Percentiles rank a stretch among this genome's conserved stretches.
Conservation (phyloP, 176 grass and related monocot species). For the Urochloa ruziziensis region DNA sequence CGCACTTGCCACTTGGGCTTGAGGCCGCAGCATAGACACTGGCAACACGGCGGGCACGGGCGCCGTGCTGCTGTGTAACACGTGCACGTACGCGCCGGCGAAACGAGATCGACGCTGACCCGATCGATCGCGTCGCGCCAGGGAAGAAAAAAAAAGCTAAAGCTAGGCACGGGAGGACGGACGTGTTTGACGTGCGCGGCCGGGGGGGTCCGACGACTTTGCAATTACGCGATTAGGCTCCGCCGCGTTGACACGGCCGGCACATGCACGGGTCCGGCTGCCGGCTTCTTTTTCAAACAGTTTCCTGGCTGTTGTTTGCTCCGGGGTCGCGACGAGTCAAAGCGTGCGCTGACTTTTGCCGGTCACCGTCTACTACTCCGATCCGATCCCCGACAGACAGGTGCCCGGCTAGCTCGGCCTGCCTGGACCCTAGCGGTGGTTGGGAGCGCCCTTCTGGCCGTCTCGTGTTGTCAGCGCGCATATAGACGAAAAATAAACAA, state of each 20-base stretch:
- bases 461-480: background rate
- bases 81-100: slow-evolving; percentile 1
- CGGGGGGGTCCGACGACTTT: slow-evolving; percentile 4
- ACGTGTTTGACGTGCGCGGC: background rate
- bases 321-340: slow-evolving; percentile 15
- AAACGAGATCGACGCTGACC: slow-evolving; percentile 18
- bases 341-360: slow-evolving; percentile 22
- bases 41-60: background rate
- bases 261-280: too few species aligned
- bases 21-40: too few species aligned
- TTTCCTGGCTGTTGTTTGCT: background rate
- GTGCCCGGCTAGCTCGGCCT: background rate
- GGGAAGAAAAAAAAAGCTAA: background rate
- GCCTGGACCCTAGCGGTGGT: background rate
- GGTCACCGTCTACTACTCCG: background rate
- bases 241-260: slow-evolving; percentile 32
- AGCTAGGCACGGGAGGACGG: background rate
- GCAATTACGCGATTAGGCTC: background rate
- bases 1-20: too few species aligned
- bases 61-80: slow-evolving; percentile 6
- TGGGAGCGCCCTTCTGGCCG: background rate
- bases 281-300: background rate
- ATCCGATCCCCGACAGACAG: slow-evolving; percentile 5
- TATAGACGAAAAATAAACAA: background rate
- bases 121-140: background rate